phyloP scores from a whole-genome alignment of 441 rosid genomes.

The Sinapis alba region DNA sequence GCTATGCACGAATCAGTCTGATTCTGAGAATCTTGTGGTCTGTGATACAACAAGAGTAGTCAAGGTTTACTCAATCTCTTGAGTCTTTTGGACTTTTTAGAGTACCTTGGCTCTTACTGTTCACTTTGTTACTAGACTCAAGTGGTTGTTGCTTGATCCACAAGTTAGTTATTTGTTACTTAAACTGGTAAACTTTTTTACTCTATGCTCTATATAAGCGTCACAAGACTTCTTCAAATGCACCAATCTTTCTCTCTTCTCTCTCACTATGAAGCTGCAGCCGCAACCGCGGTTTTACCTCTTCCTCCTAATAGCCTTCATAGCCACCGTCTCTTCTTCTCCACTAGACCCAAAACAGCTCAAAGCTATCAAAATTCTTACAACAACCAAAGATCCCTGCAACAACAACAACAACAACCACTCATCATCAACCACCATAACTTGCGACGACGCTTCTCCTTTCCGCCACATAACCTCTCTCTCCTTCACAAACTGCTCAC shows the following conservation, averaged over 20 bases:
- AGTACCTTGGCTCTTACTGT: neutral
- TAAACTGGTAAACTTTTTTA: neutral
- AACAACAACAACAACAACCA: neutral
- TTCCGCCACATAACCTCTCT: conserved; percentile 10
- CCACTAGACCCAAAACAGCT: conserved; percentile 10
- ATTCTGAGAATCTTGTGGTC: conserved; percentile 78
- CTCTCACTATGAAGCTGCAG: neutral
- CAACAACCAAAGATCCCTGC: conserved; percentile 4
- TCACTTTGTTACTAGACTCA: conserved; percentile 32
- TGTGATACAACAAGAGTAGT: conserved; percentile 92
- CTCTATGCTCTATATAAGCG: neutral
- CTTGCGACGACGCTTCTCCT: conserved; percentile 9
- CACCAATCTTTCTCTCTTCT: neutral
- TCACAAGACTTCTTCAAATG: neutral
- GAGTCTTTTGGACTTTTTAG: neutral
- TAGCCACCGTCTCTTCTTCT: conserved; percentile 9
- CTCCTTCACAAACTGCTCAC: neutral
- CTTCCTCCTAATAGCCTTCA: too few species aligned
- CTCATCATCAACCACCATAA: neutral
- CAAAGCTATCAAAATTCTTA: neutral
- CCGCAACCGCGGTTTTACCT: too few species aligned
- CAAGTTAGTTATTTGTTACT: conserved; percentile 10
- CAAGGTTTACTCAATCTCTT: conserved; percentile 60
- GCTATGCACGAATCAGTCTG: conserved; percentile 78
- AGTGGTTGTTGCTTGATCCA: conserved; percentile 21